phyloP scores from a whole-genome alignment of 2,329 filamentous ascomycete genomes.

The Elsinoe batatas region DNA sequence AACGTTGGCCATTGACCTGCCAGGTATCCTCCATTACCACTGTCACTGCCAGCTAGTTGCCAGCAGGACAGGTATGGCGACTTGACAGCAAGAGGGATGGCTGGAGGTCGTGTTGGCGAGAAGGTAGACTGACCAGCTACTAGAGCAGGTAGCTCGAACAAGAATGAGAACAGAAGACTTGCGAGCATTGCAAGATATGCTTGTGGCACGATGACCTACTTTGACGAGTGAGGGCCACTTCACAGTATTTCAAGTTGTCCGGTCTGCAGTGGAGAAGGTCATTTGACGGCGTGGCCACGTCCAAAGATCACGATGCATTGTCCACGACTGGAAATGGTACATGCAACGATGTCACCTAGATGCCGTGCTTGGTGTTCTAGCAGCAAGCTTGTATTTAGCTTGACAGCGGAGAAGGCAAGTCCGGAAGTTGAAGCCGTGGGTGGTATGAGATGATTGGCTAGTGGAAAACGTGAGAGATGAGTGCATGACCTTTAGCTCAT shows the following conservation, averaged over 20 bases:
- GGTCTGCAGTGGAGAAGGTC: background rate
- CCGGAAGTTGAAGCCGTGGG: background rate
- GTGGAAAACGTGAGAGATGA: background rate
- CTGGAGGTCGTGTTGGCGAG: slow-evolving; percentile 54
- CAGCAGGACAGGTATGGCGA: slow-evolving; percentile 67
- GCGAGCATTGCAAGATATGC: background rate
- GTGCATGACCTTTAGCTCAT: background rate
- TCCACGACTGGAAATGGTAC: background rate
- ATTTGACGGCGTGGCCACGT: background rate
- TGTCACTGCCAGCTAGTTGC: slow-evolving; percentile 50
- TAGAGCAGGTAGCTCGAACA: background rate
- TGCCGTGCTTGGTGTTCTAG: background rate
- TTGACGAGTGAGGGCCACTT: background rate
- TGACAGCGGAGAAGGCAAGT: background rate
- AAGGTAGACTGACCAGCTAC: slow-evolving; percentile 43
- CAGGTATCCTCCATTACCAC: slow-evolving; percentile 55
- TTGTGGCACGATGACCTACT: background rate
- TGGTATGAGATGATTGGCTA: slow-evolving; percentile 4
- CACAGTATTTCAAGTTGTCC: background rate
- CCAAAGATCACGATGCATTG: background rate
- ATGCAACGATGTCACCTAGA: background rate
- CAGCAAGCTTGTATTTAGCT: background rate
- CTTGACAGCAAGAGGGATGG: slow-evolving; percentile 62
- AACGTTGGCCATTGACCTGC: slow-evolving; percentile 60
- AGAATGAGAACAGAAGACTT: slow-evolving; percentile 12